Conservation (phyloP, 495 filamentous ascomycete species). For the Daldinia concentrica region DNA sequence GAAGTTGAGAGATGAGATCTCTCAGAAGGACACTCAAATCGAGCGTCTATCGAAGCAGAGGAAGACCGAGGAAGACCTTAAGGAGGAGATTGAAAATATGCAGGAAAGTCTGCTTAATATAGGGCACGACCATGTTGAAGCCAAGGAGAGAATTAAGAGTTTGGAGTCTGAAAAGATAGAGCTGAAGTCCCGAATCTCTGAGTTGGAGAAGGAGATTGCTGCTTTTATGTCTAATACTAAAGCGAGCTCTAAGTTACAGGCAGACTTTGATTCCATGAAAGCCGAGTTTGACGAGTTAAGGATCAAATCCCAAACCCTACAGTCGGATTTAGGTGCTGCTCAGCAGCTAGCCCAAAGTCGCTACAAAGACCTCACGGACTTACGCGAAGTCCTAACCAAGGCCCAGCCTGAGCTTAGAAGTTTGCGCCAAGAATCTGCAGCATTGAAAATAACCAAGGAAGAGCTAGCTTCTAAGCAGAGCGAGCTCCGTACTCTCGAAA, state of each 20-base stretch:
- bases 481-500: constrained; percentile 78
- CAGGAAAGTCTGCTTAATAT: constrained; percentile 78
- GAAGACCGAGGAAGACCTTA: constrained; percentile 79
- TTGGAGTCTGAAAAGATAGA: constrained; percentile 54
- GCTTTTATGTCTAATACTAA: constrained; percentile 47
- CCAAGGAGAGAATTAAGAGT: constrained; percentile 78
- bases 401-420: constrained; percentile 83
- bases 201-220: constrained; percentile 70
- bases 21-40: constrained; percentile 77
- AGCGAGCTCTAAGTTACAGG: constrained; percentile 61
- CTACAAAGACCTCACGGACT: constrained; percentile 86
- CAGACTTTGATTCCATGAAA: constrained; percentile 67
- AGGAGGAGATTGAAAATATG: constrained; percentile 86
- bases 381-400: constrained; percentile 81
- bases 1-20: constrained; percentile 66
- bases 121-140: constrained; percentile 82
- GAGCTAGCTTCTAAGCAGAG: constrained; percentile 72
- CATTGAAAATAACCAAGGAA: constrained; percentile 74
- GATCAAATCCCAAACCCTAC: constrained; percentile 70
- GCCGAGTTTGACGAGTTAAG: constrained; percentile 80
- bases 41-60: constrained; percentile 70
- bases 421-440: constrained; percentile 76
- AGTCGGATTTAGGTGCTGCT: constrained; percentile 86
- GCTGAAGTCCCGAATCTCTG: constrained; percentile 69
- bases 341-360: constrained; percentile 84